These are phyloP conservation scores for Yarrowia yakushimensis DNA, from an alignment of 805 yeast genomes.

Conservation along the genomic window DNA sequence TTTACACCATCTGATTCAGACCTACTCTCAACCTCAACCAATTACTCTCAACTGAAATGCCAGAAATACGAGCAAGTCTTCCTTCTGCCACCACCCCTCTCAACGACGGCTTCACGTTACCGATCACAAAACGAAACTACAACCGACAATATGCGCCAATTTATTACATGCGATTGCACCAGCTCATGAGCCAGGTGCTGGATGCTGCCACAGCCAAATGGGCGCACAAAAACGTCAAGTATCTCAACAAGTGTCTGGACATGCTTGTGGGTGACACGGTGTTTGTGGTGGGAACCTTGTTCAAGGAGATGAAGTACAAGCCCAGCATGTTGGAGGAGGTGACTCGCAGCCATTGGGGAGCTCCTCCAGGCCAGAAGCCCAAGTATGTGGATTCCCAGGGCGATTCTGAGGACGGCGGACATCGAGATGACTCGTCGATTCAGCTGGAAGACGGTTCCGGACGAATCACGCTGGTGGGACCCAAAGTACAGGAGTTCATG, in stretches of 20 bases:
- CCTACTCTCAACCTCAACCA: background rate
- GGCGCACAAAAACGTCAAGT: constrained; percentile 45
- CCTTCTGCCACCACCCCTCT: background rate
- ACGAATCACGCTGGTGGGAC: constrained; percentile 67
- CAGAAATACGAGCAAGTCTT: background rate
- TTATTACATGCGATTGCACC: constrained; percentile 51
- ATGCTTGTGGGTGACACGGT: constrained; percentile 57
- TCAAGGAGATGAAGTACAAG: constrained; percentile 77
- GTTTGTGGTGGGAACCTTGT: constrained; percentile 86
- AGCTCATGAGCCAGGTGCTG: constrained; percentile 47
- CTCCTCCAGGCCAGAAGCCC: constrained; percentile 39
- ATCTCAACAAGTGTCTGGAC: constrained; percentile 55
- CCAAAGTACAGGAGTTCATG: constrained; percentile 46
- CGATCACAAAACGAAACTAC: constrained; percentile 43
- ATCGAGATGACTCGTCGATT: constrained; percentile 44
- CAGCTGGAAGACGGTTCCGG: constrained; percentile 94
- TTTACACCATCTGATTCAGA: background rate
- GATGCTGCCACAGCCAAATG: constrained; percentile 51
- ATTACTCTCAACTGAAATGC: background rate
- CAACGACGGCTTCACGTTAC: background rate
- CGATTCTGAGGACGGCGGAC: constrained; percentile 36
- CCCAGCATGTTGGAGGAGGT: constrained; percentile 84
- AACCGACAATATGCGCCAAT: constrained; percentile 56
- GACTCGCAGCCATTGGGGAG: constrained; percentile 33
- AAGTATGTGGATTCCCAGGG: constrained; percentile 53